A percentile compares a stretch with the other conserved stretches of the same genome.
phyloP scores from a whole-genome alignment of 2,329 filamentous ascomycete species.

The Zasmidium angulare region DNA sequence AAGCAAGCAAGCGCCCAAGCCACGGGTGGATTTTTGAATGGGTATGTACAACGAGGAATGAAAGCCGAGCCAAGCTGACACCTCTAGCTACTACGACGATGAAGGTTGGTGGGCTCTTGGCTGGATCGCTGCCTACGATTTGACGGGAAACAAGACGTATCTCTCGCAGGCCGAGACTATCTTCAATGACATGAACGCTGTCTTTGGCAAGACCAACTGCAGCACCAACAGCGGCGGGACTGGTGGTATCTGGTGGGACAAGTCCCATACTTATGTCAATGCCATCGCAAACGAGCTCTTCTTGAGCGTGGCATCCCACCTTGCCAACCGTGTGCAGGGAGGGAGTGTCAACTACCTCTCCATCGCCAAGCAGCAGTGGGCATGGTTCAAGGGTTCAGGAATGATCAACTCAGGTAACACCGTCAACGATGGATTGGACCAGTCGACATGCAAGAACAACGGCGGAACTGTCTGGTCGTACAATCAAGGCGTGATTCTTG shows the following conservation, averaged over 20 bases:
- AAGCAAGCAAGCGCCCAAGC: background rate
- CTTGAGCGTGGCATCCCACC: constrained; percentile 54
- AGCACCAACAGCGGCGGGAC: constrained; percentile 16
- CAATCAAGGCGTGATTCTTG: constrained; percentile 63
- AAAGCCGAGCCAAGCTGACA: constrained; percentile 11
- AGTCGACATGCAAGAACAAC: constrained; percentile 54
- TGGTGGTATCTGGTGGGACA: constrained; percentile 51
- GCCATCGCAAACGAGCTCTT: constrained; percentile 61
- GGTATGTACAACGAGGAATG: background rate
- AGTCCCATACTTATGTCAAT: constrained; percentile 47
- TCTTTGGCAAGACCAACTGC: constrained; percentile 45
- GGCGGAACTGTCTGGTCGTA: constrained; percentile 46
- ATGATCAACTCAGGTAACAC: constrained; percentile 52
- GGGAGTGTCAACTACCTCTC: constrained; percentile 42
- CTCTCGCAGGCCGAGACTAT: constrained; percentile 50
- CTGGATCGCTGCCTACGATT: constrained; percentile 57
- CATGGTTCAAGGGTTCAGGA: constrained; percentile 52
- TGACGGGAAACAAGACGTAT: constrained; percentile 47
- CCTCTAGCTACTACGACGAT: constrained; percentile 52
- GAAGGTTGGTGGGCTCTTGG: constrained; percentile 56
- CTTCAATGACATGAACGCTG: constrained; percentile 48
- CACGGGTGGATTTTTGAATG: constrained; percentile 22
- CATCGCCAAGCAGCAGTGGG: constrained; percentile 50
- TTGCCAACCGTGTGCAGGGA: constrained; percentile 51
- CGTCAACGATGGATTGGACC: constrained; percentile 56